These are phyloP conservation scores for Lipomyces chichibuensis DNA, from an alignment of 805 yeast species.

Conservation along the genomic window DNA sequence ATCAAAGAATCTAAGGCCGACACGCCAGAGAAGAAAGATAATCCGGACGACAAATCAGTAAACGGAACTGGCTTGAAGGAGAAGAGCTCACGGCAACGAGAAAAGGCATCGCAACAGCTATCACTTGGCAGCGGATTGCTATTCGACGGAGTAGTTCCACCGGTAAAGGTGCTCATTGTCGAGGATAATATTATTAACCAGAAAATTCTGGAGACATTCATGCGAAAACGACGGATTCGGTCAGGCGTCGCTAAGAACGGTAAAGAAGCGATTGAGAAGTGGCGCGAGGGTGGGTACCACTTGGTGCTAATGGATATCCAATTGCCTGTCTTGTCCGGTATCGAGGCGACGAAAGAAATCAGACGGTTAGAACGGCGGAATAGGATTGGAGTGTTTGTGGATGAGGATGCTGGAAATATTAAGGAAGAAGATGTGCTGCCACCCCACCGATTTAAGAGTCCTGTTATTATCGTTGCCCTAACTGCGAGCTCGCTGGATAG, in stretches of 20 bases:
- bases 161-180: slow-evolving; percentile 86
- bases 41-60: background rate
- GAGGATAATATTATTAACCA: slow-evolving; percentile 96
- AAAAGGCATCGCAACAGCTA: background rate
- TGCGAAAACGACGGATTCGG: slow-evolving; percentile 81
- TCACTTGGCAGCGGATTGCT: slow-evolving; percentile 18
- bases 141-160: slow-evolving; percentile 70
- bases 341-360: slow-evolving; percentile 92
- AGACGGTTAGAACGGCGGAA: slow-evolving; percentile 79
- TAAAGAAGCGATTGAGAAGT: slow-evolving; percentile 88
- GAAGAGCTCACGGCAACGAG: background rate
- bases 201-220: slow-evolving; percentile 84
- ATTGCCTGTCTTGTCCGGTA: slow-evolving; percentile 92
- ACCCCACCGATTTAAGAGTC: slow-evolving; percentile 71
- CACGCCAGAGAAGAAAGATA: background rate
- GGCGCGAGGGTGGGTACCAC: slow-evolving; percentile 95
- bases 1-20: background rate
- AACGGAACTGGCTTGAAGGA: slow-evolving; percentile 8
- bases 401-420: slow-evolving; percentile 46
- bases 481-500: slow-evolving; percentile 88
- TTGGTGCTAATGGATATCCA: slow-evolving; percentile 96
- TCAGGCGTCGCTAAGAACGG: slow-evolving; percentile 91
- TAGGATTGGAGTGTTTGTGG: slow-evolving; percentile 65
- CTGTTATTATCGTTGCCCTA: slow-evolving; percentile 96
- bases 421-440: slow-evolving; percentile 60